Conservation (phyloP, 352 stramenopile genomes). For the Peronosclerospora sorghi region DNA sequence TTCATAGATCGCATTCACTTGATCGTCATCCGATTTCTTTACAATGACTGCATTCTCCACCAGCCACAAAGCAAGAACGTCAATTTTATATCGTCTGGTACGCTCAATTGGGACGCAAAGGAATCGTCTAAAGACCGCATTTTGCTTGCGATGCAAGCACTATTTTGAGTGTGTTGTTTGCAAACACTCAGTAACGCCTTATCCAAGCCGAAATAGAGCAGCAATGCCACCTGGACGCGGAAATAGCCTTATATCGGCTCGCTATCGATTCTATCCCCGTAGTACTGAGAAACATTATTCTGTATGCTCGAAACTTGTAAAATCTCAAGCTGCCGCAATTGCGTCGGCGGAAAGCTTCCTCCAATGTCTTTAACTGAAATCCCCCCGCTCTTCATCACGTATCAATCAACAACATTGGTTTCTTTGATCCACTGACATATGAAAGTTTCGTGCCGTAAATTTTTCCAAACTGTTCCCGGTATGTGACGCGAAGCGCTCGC, state of each 20-base stretch:
- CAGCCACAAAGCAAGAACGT: conserved; percentile 71
- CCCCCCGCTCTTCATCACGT: conserved; percentile 63
- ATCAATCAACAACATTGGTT: conserved; percentile 60
- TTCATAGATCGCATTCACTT: conserved; percentile 37
- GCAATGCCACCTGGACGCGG: conserved; percentile 52
- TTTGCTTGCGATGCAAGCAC: conserved; percentile 42
- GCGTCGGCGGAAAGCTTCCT: conserved; percentile 31
- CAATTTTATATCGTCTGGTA: conserved; percentile 76
- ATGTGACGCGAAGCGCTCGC: conserved; percentile 39
- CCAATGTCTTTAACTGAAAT: conserved; percentile 27
- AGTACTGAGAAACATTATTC: no score
- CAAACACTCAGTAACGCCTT: conserved; percentile 48
- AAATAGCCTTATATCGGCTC: conserved; percentile 72
- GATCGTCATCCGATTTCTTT: conserved; percentile 47
- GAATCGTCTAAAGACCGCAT: conserved; percentile 58
- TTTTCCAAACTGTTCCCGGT: conserved; percentile 57
- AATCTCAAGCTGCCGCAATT: conserved; percentile 42
- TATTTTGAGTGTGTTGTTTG: conserved; percentile 36
- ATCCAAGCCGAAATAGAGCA: conserved; percentile 77
- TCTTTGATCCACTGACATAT: conserved; percentile 8
- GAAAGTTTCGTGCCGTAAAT: conserved; percentile 39
- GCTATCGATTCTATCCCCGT: conserved; percentile 47
- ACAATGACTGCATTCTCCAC: conserved; percentile 71
- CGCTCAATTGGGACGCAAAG: conserved; percentile 53
- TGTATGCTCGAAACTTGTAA: conserved; percentile 43